phyloP scores from a whole-genome alignment of 2,329 filamentous ascomycete genomes.

The Pseudogymnoascus sp. region DNA sequence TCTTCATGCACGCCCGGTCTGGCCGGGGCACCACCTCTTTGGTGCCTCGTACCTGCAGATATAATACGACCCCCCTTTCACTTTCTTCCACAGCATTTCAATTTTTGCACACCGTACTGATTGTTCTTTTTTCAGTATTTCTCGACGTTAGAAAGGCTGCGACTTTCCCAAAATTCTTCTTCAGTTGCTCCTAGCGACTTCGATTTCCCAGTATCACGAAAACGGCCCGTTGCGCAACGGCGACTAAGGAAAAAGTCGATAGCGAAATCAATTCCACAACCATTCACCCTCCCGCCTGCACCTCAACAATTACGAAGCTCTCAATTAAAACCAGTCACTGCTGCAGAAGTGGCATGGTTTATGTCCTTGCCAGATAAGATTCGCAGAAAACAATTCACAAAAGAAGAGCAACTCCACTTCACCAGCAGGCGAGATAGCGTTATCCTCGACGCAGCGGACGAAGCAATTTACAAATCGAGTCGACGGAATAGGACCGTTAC shows the following conservation, averaged over 20 bases:
- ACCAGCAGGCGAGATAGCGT: conserved; percentile 46
- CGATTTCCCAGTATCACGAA: conserved; percentile 15
- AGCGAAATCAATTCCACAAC: background rate
- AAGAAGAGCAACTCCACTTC: conserved; percentile 61
- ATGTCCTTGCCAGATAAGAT: conserved; percentile 65
- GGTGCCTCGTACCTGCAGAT: conserved; percentile 12
- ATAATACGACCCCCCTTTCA: background rate
- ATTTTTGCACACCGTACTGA: background rate
- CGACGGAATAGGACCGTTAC: conserved; percentile 30
- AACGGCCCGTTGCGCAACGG: conserved; percentile 19
- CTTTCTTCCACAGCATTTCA: conserved; percentile 54
- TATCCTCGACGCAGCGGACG: conserved; percentile 52
- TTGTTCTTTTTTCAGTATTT: conserved; percentile 51
- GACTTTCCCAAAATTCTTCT: conserved; percentile 49
- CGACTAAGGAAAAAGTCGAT: conserved; percentile 14
- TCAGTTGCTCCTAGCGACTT: conserved; percentile 25
- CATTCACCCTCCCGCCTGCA: background rate
- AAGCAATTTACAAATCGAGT: conserved; percentile 46
- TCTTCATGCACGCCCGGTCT: conserved; percentile 5
- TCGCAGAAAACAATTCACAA: conserved; percentile 61
- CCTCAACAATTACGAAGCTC: conserved; percentile 22
- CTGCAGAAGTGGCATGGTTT: conserved; percentile 60
- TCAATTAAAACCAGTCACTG: conserved; percentile 33
- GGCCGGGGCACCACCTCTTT: background rate
- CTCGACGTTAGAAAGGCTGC: conserved; percentile 62